Conservation (phyloP, 2,329 filamentous ascomycete genomes). For the Dothistroma pini region DNA sequence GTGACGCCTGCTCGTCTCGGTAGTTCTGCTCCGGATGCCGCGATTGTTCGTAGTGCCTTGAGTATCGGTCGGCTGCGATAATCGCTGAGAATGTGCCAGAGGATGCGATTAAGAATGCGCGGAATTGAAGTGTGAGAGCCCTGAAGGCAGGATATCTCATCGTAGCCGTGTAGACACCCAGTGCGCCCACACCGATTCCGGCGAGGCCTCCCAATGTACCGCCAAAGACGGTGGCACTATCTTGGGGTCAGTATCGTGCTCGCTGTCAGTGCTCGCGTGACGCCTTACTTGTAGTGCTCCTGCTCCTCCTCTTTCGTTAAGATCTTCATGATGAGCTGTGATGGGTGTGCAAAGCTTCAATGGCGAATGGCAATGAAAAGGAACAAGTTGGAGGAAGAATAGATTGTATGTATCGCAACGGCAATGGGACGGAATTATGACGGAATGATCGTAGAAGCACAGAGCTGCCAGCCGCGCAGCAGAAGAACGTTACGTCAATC, state of each 20-base stretch:
- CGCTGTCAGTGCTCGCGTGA: constrained; percentile 8
- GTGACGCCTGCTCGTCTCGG: constrained; percentile 59
- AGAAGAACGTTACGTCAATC: neutral
- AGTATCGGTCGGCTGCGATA: constrained; percentile 73
- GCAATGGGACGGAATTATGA: neutral
- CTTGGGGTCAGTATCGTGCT: constrained; percentile 9
- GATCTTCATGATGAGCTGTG: constrained; percentile 71
- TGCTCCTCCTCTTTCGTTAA: constrained; percentile 89
- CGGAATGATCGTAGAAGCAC: neutral
- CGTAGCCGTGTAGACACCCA: constrained; percentile 64
- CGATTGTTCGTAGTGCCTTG: constrained; percentile 65
- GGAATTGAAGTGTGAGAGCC: constrained; percentile 80
- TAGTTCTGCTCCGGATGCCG: constrained; percentile 67
- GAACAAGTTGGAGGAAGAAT: neutral
- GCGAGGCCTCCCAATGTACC: constrained; percentile 68
- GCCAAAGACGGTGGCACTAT: constrained; percentile 69
- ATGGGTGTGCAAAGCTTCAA: neutral
- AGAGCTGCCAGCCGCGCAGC: neutral
- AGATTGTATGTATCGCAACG: neutral
- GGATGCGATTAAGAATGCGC: constrained; percentile 83
- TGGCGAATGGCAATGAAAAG: neutral
- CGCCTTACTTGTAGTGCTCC: constrained; percentile 69
- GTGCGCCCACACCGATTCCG: constrained; percentile 64
- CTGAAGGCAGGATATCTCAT: constrained; percentile 74
- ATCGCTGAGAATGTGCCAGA: constrained; percentile 77